Evolutionary conservation across 2,329 filamentous ascomycete genomes (phyloP).

Genomic region (Penicillium hesseltinei): DNA sequence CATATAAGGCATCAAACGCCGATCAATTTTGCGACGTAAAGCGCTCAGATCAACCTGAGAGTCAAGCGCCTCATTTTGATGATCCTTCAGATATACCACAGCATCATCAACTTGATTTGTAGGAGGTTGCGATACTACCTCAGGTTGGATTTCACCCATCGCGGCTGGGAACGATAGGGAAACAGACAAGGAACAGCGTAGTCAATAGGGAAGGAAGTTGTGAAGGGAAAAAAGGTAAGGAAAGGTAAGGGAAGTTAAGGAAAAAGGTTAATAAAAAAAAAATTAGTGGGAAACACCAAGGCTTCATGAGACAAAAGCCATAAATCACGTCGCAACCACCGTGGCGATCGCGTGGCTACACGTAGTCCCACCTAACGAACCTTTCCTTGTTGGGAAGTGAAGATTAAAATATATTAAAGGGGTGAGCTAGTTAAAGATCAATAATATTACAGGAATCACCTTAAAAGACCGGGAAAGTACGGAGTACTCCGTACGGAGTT

Average conservation of each 20-base stretch:
- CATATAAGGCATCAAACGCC: slow-evolving; percentile 33
- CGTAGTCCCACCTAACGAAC: neutral
- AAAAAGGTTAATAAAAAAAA: neutral
- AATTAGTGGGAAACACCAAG: neutral
- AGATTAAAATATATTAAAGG: neutral
- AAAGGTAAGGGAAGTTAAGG: neutral
- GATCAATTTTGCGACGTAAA: slow-evolving; percentile 33
- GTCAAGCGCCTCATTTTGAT: slow-evolving; percentile 5
- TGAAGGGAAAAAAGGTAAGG: neutral
- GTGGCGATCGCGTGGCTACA: neutral
- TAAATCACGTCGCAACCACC: neutral
- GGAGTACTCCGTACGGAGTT: neutral
- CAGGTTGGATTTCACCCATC: slow-evolving; percentile 18
- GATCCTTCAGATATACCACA: slow-evolving; percentile 22
- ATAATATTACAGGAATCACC: neutral
- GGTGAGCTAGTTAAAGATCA: neutral
- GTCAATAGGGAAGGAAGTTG: neutral
- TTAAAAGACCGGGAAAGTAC: neutral
- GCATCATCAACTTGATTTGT: slow-evolving; percentile 20
- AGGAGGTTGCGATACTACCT: neutral
- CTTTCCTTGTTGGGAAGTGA: neutral
- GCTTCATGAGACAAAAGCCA: neutral
- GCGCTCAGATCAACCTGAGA: slow-evolving; percentile 19
- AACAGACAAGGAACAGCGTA: neutral
- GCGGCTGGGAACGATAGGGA: neutral